Conservation (phyloP, 1,139 yeast species). For the Hyphopichia buzzinii region DNA sequence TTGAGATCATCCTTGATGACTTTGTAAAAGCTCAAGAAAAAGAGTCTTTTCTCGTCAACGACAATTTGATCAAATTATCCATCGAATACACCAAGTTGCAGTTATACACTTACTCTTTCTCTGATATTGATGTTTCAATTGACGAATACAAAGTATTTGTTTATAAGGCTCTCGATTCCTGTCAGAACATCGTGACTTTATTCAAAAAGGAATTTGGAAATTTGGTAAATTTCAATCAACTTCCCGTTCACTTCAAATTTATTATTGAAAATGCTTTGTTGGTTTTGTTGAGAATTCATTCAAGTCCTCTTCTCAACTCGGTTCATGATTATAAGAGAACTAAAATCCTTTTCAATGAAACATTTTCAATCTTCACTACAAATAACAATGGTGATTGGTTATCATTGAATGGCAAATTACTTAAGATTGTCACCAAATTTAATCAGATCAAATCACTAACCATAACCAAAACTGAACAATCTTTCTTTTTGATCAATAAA, state of each 20-base stretch:
- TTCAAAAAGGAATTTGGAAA: conserved; percentile 22
- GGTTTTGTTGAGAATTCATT: conserved; percentile 32
- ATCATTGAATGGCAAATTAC: conserved; percentile 24
- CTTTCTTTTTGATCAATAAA: conserved; percentile 32
- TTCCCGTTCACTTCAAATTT: conserved; percentile 43
- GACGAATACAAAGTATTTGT: conserved; percentile 30
- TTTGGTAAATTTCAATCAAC: conserved; percentile 24
- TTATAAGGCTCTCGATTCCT: conserved; percentile 29
- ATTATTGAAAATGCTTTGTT: conserved; percentile 36
- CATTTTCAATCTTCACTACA: conserved; percentile 21
- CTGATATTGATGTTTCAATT: conserved; percentile 26
- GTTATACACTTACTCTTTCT: conserved; percentile 36
- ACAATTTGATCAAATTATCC: conserved; percentile 30
- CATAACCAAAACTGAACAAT: conserved; percentile 5
- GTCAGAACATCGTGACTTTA: conserved; percentile 26
- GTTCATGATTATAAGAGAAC: conserved; percentile 30
- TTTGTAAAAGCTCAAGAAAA: conserved; percentile 15
- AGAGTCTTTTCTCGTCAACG: conserved; percentile 13
- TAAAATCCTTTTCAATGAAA: conserved; percentile 27
- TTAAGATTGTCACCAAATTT: conserved; percentile 30
- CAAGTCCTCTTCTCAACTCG: conserved; percentile 34
- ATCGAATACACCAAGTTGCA: conserved; percentile 42
- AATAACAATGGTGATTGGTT: conserved; percentile 23
- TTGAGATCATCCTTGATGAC: conserved; percentile 40
- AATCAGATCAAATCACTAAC: conserved; percentile 13